Base-by-base conservation (phyloP, 2,329 filamentous ascomycete genomes). In the Nannizziopsis barbatae region DNA sequence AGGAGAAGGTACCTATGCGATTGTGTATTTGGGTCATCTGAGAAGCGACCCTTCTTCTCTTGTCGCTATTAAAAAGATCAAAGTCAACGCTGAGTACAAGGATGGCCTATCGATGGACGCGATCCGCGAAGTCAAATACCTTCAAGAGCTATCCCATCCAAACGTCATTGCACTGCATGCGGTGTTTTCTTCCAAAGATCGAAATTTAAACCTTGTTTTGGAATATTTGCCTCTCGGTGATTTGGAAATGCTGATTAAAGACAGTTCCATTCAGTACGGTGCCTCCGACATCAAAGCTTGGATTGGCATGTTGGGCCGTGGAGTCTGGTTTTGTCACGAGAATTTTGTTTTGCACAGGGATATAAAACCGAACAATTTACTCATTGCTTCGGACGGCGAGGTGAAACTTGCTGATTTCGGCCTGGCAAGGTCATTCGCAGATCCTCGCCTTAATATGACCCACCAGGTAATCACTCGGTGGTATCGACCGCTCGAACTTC, bases 331-430 rank as follows among this genome's bases (percentile, higher is more conserved):
- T 73, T 96, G 92, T 67, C 92, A 98, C 67, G 86, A 89, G 63
- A 93, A 92, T 65, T 90, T 84, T 59, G 79, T 98, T 14, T 75
- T 98, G 27, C 92, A 98, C 69, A 86, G 92, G 58, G 92, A 98
- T 72, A 96, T 98, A 73, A 98, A 98, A 70, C 90, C 90, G 42
- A 96, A 96, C 77, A 98, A 98, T 71, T 72, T 96, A 67, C 75
- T 98, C 51, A 94, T 98, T 58, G 88, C 88, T 17, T 84, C 86
- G 37, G 86, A 95, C 62, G 90, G 92, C 42, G 86, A 90, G 61
- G 80, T 98, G 61, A 96, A 96, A 66, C 79, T 98, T 44, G 92
- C 90, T 32, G 92, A 98, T 83, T 98, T 98, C 59, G 92, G 92
- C 75, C 80, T 98, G 31, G 92, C 92, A 5, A 76, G 92, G 53